phyloP scores from a whole-genome alignment of 495 filamentous ascomycete genomes.

The Penicillium psychrofluorescens region DNA sequence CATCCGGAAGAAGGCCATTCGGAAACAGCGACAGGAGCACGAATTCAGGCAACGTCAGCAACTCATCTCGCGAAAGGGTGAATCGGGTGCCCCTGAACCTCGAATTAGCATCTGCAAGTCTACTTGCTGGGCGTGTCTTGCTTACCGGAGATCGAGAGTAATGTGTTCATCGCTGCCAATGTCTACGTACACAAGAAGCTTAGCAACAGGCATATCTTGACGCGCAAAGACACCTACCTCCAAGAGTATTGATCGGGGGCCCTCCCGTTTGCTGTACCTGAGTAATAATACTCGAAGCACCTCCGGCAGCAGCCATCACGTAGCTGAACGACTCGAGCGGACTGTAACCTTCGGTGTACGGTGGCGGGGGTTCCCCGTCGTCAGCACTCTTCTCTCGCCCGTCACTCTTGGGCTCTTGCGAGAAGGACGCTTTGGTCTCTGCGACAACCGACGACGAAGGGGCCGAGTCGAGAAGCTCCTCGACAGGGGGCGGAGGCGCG shows the following conservation, averaged over 20 bases:
- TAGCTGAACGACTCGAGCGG: conserved; percentile 91
- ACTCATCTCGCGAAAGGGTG: conserved; percentile 85
- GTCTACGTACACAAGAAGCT: conserved; percentile 41
- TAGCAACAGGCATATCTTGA: conserved; percentile 2
- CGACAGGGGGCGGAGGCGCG: conserved; percentile 30
- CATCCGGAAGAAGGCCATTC: conserved; percentile 94
- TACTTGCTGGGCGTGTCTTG: conserved; percentile 2
- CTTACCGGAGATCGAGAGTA: conserved; percentile 85
- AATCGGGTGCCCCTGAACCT: conserved; percentile 76
- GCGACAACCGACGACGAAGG: conserved; percentile 51
- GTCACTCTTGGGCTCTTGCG: conserved; percentile 65
- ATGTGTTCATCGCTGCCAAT: conserved; percentile 91
- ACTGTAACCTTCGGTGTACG: conserved; percentile 89
- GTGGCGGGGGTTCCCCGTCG: conserved; percentile 87
- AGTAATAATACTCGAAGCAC: conserved; percentile 96
- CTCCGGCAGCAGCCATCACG: conserved; percentile 95
- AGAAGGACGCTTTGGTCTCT: conserved; percentile 77
- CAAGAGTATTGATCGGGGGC: conserved; percentile 78
- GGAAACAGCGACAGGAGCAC: conserved; percentile 98
- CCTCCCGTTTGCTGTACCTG: conserved; percentile 89
- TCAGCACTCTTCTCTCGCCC: conserved; percentile 62
- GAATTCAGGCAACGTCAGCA: conserved; percentile 93
- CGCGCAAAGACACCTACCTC: conserved; percentile 53
- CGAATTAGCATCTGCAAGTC: conserved; percentile 6
- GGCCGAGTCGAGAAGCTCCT: conserved; percentile 39